A percentile compares a stretch with the other conserved stretches of the same genome.
Evolutionary conservation across 306 rosid genomes (phyloP).

Genomic region (Rosa multiflora): DNA sequence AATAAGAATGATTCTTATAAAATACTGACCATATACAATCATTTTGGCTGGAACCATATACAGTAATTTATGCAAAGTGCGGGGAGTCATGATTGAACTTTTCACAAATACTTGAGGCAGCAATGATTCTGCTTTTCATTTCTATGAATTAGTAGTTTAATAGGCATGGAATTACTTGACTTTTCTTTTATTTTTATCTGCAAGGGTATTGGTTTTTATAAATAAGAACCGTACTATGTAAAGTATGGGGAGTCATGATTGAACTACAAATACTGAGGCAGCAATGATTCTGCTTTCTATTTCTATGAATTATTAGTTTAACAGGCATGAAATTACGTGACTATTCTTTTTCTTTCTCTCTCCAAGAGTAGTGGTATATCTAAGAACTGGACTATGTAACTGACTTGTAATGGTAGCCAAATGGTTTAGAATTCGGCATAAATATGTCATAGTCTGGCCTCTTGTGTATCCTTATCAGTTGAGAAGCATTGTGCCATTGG

Average conservation of each 20-base stretch:
- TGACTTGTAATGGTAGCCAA: neutral
- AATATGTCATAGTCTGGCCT: neutral
- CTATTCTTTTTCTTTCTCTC: neutral
- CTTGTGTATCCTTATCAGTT: neutral
- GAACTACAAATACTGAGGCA: neutral
- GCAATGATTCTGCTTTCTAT: neutral
- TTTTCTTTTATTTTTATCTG: neutral
- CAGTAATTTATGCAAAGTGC: neutral
- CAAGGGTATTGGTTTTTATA: neutral
- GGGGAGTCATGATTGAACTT: neutral
- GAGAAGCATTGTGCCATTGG: neutral
- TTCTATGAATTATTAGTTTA: neutral
- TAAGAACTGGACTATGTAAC: neutral
- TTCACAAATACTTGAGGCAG: neutral
- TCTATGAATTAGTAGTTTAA: neutral
- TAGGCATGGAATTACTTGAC: neutral
- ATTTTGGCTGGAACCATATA: neutral
- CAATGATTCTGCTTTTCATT: neutral
- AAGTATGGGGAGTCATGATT: neutral
- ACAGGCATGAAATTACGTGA: neutral
- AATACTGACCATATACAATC: neutral
- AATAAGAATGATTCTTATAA: neutral
- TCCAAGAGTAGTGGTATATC: neutral
- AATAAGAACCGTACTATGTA: neutral
- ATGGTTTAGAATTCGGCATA: neutral